Conservation (phyloP, 2,329 filamentous ascomycete genomes). For the Pseudogymnoascus sp. region DNA sequence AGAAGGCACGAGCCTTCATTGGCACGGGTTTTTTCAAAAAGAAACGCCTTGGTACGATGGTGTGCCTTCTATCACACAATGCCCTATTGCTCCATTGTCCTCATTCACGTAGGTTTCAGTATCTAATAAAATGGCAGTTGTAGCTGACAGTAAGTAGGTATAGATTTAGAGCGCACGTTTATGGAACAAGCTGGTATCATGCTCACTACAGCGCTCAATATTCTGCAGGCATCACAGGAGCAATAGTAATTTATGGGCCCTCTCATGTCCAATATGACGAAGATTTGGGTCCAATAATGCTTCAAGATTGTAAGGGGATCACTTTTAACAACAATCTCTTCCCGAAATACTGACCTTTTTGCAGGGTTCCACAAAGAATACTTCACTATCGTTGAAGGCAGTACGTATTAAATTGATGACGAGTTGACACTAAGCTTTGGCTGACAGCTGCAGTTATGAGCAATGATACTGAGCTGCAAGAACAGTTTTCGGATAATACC, state of each 20-base stretch:
- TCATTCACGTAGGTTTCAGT: not conserved
- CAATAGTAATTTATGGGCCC: constrained; percentile 54
- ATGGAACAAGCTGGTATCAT: constrained; percentile 53
- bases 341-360: not conserved
- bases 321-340: not conserved
- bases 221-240: constrained; percentile 44
- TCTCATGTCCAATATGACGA: constrained; percentile 50
- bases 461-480: constrained; percentile 16
- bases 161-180: constrained; percentile 22
- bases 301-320: not conserved
- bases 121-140: not conserved
- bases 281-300: constrained; percentile 42
- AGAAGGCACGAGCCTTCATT: constrained; percentile 41
- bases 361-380: constrained; percentile 32
- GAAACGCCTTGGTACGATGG: constrained; percentile 36
- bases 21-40: constrained; percentile 39
- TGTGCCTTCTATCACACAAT: constrained; percentile 46
- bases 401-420: constrained; percentile 29
- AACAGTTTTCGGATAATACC: not conserved
- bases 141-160: constrained; percentile 21
- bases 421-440: constrained; percentile 31
- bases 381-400: constrained; percentile 35
- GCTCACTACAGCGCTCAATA: constrained; percentile 46
- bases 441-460: constrained; percentile 21
- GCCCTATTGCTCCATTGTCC: constrained; percentile 48